Evolutionary conservation across 164 flowering plant species (phyloP).

Genomic region (Platanus orientalis): DNA sequence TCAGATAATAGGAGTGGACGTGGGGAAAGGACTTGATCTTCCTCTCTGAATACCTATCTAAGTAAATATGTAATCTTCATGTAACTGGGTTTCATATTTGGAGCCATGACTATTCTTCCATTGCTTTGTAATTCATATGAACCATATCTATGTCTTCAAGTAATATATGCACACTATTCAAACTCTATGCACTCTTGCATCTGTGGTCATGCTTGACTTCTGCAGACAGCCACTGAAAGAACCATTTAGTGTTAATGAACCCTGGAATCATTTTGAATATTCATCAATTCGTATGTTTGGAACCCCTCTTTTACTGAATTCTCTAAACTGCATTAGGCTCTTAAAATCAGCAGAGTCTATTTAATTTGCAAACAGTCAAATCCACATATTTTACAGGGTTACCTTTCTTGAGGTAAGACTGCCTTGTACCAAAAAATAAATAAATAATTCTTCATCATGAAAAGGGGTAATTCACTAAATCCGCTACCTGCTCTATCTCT

Average conservation of each 20-base stretch:
- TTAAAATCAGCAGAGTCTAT: too few relatives aligned
- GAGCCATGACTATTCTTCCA: slow-evolving; percentile 1
- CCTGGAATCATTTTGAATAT: too few relatives aligned
- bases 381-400: too few relatives aligned
- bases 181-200: not conserved
- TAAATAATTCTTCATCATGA: too few relatives aligned
- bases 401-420: too few relatives aligned
- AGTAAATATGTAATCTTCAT: not conserved
- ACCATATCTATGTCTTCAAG: not conserved
- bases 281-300: not conserved
- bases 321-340: too few relatives aligned
- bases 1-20: slow-evolving; percentile 76
- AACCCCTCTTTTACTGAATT: too few relatives aligned
- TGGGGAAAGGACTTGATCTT: slow-evolving; percentile 90
- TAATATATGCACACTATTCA: not conserved
- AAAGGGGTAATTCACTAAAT: too few relatives aligned
- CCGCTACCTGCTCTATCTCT: too few relatives aligned
- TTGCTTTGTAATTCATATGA: not conserved
- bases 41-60: slow-evolving; percentile 48
- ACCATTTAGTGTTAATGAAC: not conserved
- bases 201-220: too few relatives aligned
- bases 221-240: not conserved
- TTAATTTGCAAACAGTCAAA: too few relatives aligned
- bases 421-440: too few relatives aligned
- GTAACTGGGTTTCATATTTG: not conserved